A percentile compares a stretch with the other conserved stretches of the same genome.
These are phyloP conservation scores for Petunia hybrid DNA, from an alignment of 305 asterid species.

Conservation along the genomic window DNA sequence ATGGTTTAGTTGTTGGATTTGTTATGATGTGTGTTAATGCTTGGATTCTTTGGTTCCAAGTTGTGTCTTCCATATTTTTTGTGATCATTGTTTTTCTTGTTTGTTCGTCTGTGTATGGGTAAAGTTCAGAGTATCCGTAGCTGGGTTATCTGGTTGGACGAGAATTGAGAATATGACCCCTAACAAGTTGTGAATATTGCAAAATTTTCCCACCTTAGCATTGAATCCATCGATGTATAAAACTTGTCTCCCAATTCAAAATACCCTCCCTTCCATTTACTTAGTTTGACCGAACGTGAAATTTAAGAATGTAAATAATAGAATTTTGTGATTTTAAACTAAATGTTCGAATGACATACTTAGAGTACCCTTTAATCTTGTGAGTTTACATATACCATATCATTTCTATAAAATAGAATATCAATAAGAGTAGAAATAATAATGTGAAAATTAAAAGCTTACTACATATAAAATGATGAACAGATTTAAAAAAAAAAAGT, in stretches of 20 bases:
- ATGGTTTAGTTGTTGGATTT: constrained; percentile 67
- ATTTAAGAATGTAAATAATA: too few relatives aligned
- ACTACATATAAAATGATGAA: too few relatives aligned
- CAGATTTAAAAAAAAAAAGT: too few relatives aligned
- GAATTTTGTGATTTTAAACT: too few relatives aligned
- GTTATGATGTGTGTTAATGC: constrained; percentile 80
- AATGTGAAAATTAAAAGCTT: too few relatives aligned
- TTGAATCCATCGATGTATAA: background rate
- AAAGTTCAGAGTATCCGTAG: background rate
- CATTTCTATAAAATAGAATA: too few relatives aligned
- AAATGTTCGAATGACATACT: too few relatives aligned
- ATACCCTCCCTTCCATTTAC: background rate
- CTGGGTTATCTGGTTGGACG: background rate
- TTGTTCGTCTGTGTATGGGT: background rate
- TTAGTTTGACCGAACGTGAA: too few relatives aligned
- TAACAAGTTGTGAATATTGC: background rate
- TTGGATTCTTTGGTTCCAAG: constrained; percentile 68
- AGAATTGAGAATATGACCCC: background rate
- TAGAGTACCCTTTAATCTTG: too few relatives aligned
- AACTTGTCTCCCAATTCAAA: background rate
- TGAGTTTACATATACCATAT: too few relatives aligned
- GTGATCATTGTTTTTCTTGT: background rate
- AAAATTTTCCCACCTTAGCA: background rate
- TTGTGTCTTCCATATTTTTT: constrained; percentile 62
- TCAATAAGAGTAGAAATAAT: too few relatives aligned